Conservation (phyloP, 306 rosid genomes). For the Fragaria vesca region DNA sequence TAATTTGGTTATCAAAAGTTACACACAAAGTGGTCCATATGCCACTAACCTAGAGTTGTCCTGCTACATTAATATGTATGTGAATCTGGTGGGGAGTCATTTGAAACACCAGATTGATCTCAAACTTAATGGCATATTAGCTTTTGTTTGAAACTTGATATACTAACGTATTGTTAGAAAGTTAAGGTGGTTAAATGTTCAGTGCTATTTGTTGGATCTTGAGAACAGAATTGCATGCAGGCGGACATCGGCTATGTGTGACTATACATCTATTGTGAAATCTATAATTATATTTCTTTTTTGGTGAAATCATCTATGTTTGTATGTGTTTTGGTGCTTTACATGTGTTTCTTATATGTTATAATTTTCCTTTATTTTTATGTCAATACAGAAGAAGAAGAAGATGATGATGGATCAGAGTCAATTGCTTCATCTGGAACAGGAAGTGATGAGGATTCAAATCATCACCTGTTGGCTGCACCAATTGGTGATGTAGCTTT, state of each 20-base stretch:
- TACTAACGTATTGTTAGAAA: not conserved
- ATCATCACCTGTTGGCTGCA: slow-evolving; percentile 59
- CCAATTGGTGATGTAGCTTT: slow-evolving; percentile 63
- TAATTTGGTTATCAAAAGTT: not conserved
- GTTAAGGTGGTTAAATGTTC: not conserved
- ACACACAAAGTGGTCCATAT: not conserved
- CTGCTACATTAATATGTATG: not conserved
- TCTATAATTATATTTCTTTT: not conserved
- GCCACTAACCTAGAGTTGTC: not conserved
- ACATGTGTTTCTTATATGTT: not conserved
- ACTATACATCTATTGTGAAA: not conserved
- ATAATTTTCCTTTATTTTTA: not conserved
- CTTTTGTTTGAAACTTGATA: not conserved
- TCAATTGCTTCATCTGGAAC: slow-evolving; percentile 55
- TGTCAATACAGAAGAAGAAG: slow-evolving; percentile 67
- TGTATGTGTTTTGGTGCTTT: not conserved
- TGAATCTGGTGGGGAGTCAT: not conserved
- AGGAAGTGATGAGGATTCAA: slow-evolving; percentile 61
- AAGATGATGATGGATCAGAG: slow-evolving; percentile 62
- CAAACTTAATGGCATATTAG: not conserved
- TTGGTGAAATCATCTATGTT: not conserved
- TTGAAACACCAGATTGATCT: not conserved
- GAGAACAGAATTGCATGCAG: slow-evolving; percentile 1
- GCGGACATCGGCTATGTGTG: not conserved
- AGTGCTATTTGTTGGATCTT: not conserved